These are phyloP conservation scores for Elaeagnus macrophylla DNA, from an alignment of 306 rosid genomes.

Conservation along the genomic window DNA sequence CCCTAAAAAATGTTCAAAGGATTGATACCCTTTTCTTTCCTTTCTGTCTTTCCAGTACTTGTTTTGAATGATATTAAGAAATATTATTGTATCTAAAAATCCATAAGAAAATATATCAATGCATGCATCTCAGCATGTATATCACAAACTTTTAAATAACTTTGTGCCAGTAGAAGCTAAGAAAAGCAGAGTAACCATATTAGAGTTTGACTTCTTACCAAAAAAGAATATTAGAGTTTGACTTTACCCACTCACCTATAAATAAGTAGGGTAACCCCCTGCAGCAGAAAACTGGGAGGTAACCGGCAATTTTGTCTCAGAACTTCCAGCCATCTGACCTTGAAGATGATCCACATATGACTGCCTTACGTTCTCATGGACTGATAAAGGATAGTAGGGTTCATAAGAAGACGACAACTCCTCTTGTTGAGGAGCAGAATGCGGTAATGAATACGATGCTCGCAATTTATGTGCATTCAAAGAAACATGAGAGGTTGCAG, in stretches of 20 bases:
- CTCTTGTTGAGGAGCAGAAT: conserved; percentile 3
- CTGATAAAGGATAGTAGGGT: conserved; percentile 10
- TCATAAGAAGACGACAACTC: conserved; percentile 8
- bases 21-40: no score
- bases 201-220: not conserved
- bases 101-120: no score
- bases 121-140: no score
- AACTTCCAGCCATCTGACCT: conserved; percentile 10
- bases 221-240: not conserved
- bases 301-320: conserved; percentile 8
- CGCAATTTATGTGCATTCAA: conserved; percentile 5
- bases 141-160: no score
- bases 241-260: not conserved
- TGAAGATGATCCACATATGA: conserved; percentile 9
- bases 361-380: conserved; percentile 12
- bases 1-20: no score
- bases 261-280: conserved; percentile 15
- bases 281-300: conserved; percentile 7
- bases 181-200: not conserved
- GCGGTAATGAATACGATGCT: conserved; percentile 7
- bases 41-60: no score
- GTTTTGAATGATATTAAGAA: no score
- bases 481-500: conserved; percentile 11
- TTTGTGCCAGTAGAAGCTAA: not conserved
- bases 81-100: no score